Conservation (phyloP, 1,284 basidiomycete genomes). For the Puccinia sorghi region DNA sequence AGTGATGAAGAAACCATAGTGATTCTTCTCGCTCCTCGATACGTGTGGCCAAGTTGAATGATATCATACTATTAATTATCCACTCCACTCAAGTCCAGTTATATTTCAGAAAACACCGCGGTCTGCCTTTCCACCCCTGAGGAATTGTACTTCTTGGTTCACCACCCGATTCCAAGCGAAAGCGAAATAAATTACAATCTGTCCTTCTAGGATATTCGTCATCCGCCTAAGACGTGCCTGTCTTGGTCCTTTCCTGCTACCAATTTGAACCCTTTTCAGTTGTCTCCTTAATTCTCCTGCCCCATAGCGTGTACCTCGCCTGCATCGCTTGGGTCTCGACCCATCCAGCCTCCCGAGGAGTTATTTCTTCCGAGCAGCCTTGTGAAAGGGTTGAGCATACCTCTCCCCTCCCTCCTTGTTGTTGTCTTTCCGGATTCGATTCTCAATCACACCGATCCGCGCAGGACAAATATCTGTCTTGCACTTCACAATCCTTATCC, state of each 20-base stretch:
- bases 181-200: neutral
- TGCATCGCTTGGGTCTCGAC: slow-evolving; percentile 4
- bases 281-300: neutral
- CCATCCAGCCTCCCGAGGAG: neutral
- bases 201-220: neutral
- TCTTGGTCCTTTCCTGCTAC: neutral
- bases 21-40: slow-evolving; percentile 7
- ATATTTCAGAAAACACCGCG: neutral
- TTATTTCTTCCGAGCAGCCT: slow-evolving; percentile 12
- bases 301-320: neutral
- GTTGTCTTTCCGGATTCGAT: neutral
- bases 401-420: neutral
- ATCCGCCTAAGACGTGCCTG: neutral
- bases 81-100: no score
- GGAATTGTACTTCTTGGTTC: neutral
- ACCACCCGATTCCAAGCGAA: neutral
- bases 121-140: neutral
- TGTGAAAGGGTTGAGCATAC: slow-evolving; percentile 6
- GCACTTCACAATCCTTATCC: slow-evolving; percentile 9
- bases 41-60: neutral
- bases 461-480: slow-evolving; percentile 1
- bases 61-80: no score
- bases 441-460: slow-evolving; percentile 2
- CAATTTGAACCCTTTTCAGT: neutral
- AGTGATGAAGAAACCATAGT: neutral